Base-by-base conservation (phyloP, 1,284 basidiomycete species). In the Trametes versicolor region DNA sequence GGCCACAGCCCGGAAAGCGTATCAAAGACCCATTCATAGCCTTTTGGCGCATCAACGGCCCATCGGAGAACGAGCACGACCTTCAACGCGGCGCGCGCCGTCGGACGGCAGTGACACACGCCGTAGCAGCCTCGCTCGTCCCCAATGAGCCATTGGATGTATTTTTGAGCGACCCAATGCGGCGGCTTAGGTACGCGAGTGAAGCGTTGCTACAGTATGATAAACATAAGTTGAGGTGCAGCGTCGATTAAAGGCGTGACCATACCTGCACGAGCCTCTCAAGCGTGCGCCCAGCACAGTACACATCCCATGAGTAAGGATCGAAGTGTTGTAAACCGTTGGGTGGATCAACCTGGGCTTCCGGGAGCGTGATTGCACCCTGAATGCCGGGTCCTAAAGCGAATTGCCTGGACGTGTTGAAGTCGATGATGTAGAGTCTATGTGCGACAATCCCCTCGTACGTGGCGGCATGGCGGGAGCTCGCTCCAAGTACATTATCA, bases 371-470 rank as follows among this genome's bases (percentile, higher is more conserved):
- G 45, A 62, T 62, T 1, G 52, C 59, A 0, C 10, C 34, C 15
- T 54, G 52, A 6, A 4, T 1, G 2, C 59, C 52, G 13, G 51
- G 59, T 12, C 51, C 41, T 0, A 61, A 17, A 0, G 23, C n/a
- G 45, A 61, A 41, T 13, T 55, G 59, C 23, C 27, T 36, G 4
- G 59, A 34, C 0, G 43, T 10, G 27, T 41, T 21, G 36, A 48
- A 61, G 59, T 61, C 59, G 59, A 61, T 61, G 32, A 61, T 39
- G 36, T 61, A 61, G 21, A 54, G 3, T 34, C 23, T 21, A 7
- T 36, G 1, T 8, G 19, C 12, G 29, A 25, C 12, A 1, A 59
- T 19, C 3, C 27, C 13, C 6, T 34, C 15, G 12, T 59, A 27
- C 13, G 10, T 10, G 4, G 9, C 6, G 2, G 23, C 48, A 37